These are phyloP conservation scores for Spencermartinsiella europaea DNA, from an alignment of 805 yeast species.

Conservation along the genomic window DNA sequence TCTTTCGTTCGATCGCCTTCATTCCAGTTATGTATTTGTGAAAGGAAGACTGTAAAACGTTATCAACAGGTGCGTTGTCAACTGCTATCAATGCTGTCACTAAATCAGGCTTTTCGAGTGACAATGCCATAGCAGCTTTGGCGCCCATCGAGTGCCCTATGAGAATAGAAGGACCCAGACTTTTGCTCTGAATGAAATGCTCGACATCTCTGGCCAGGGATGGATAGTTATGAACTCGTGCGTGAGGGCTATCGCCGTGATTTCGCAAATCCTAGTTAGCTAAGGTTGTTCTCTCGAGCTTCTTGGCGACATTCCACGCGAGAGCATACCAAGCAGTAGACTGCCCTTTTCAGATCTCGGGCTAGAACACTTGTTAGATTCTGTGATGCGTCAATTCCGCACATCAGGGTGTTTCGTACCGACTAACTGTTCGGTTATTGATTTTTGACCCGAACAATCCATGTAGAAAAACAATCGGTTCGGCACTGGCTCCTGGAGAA, in stretches of 20 bases:
- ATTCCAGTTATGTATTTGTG: constrained; percentile 62
- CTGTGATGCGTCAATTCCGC: constrained; percentile 22
- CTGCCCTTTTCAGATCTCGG: constrained; percentile 30
- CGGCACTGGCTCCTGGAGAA: background rate
- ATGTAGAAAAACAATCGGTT: constrained; percentile 73
- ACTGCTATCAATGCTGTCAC: constrained; percentile 65
- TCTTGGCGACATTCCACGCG: no score
- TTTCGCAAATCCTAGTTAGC: constrained; percentile 61
- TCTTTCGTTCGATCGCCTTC: constrained; percentile 47
- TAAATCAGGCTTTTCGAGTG: constrained; percentile 58
- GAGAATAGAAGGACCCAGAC: constrained; percentile 30
- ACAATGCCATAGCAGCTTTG: constrained; percentile 84
- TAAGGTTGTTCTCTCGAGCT: background rate
- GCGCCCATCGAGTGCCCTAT: constrained; percentile 70
- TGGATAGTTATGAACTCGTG: constrained; percentile 66
- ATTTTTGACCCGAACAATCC: constrained; percentile 82
- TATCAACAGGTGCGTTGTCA: constrained; percentile 83
- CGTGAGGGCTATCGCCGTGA: constrained; percentile 89
- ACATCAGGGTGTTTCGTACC: constrained; percentile 40
- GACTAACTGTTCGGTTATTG: constrained; percentile 80
- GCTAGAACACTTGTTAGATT: constrained; percentile 27
- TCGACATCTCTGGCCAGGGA: constrained; percentile 85
- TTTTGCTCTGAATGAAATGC: constrained; percentile 49
- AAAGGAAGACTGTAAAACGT: constrained; percentile 54
- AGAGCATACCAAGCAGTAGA: constrained; percentile 24